Percentiles rank a stretch among this genome's conserved stretches.
Evolutionary conservation across 139 green algal genomes (phyloP).

Genomic region (Chlamydomonas urium): DNA sequence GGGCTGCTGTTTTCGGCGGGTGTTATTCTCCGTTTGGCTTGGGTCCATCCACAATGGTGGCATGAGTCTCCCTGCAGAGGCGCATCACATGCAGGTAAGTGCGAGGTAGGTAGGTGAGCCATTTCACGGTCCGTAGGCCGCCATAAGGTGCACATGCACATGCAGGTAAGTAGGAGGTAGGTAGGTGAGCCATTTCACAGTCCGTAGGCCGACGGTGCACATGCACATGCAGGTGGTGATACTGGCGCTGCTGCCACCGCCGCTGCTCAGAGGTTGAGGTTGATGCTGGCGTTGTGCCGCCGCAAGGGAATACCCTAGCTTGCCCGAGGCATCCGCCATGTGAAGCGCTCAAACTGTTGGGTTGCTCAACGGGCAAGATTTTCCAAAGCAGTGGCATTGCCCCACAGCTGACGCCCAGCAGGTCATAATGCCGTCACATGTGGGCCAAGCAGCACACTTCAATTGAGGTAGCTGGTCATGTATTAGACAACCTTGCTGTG

Average conservation of each 20-base stretch:
- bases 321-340: too few relatives aligned
- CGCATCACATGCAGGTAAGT: not conserved
- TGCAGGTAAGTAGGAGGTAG: not conserved
- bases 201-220: too few relatives aligned
- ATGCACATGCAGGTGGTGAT: not conserved
- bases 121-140: not conserved
- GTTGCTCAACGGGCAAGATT: too few relatives aligned
- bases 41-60: conserved; percentile 9
- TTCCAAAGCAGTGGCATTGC: not conserved
- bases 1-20: too few relatives aligned
- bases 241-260: too few relatives aligned
- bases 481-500: too few relatives aligned
- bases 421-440: not conserved
- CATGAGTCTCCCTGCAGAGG: not conserved
- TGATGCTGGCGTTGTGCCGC: too few relatives aligned
- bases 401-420: not conserved
- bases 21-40: conserved; percentile 3
- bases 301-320: too few relatives aligned
- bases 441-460: not conserved
- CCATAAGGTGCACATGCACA: too few relatives aligned
- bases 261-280: too few relatives aligned
- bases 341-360: too few relatives aligned
- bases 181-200: not conserved
- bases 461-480: too few relatives aligned
- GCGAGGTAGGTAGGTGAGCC: not conserved